Conservation (phyloP, 176 grass and related monocot species). For the Neostapfia colusana region DNA sequence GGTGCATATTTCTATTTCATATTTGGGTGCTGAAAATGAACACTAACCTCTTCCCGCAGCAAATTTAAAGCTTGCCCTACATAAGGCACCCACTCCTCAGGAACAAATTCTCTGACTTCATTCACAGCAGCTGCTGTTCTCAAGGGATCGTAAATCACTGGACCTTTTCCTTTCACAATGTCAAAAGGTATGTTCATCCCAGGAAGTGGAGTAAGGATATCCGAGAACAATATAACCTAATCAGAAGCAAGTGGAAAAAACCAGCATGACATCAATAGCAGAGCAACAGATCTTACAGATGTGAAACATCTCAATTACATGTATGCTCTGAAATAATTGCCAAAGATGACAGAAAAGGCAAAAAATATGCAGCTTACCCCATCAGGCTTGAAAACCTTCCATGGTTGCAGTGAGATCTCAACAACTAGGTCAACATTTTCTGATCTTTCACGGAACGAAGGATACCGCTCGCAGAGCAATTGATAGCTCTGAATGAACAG, state of each 20-base stretch:
- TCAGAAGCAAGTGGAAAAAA: conserved; percentile 17
- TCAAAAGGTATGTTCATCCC: conserved; percentile 99
- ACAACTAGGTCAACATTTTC: conserved; percentile 96
- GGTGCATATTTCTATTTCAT: conserved; percentile 10
- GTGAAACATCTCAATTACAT: conserved; percentile 15
- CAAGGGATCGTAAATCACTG: conserved; percentile 87
- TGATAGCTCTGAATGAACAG: conserved; percentile 74
- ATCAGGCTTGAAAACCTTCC: conserved; percentile 97
- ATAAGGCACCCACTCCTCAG: conserved; percentile 84
- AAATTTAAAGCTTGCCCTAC: conserved; percentile 89
- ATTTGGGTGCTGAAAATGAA: conserved; percentile 5
- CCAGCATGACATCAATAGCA: neutral
- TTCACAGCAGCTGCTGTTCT: conserved; percentile 76
- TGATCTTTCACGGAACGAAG: conserved; percentile 96
- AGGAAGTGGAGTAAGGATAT: conserved; percentile 95
- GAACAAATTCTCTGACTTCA: conserved; percentile 93
- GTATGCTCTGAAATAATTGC: conserved; percentile 21
- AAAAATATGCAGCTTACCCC: conserved; percentile 61
- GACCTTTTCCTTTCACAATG: conserved; percentile 98
- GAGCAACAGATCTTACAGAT: conserved; percentile 1
- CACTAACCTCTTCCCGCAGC: conserved; percentile 73
- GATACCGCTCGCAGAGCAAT: conserved; percentile 75
- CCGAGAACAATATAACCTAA: conserved; percentile 94
- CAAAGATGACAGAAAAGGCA: conserved; percentile 32
- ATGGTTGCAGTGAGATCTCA: conserved; percentile 97